phyloP scores from a whole-genome alignment of 192 early-diverging fungal species.

The Spinellus fusiger region DNA sequence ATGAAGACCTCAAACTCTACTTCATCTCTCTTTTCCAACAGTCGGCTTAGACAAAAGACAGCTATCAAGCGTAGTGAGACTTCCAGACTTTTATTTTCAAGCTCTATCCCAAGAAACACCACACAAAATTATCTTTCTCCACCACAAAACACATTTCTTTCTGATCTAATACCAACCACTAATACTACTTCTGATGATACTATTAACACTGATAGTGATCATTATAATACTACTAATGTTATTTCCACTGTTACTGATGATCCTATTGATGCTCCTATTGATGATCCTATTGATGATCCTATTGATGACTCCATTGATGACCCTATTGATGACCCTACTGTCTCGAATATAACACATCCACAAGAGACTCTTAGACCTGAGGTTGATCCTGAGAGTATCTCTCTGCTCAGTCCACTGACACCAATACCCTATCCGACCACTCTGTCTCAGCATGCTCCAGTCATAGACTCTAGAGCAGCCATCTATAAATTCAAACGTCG shows the following conservation, averaged over 20 bases:
- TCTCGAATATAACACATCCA: not conserved
- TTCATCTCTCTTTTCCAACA: slow-evolving; percentile 7
- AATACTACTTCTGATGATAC: no score
- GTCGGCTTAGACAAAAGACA: slow-evolving; percentile 9
- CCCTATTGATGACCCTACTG: not conserved
- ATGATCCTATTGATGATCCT: not conserved
- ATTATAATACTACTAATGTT: no score
- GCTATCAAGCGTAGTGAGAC: slow-evolving; percentile 17
- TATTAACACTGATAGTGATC: no score
- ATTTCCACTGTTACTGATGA: not conserved
- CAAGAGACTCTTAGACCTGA: no score
- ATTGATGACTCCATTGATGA: not conserved
- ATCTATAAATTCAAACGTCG: slow-evolving; percentile 18
- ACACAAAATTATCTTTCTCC: not conserved
- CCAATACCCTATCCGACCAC: no score
- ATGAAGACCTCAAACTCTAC: slow-evolving; percentile 5
- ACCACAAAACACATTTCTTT: no score
- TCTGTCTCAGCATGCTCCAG: not conserved
- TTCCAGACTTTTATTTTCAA: not conserved
- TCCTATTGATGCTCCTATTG: not conserved
- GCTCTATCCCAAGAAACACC: not conserved
- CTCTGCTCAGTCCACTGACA: no score
- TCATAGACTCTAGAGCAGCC: slow-evolving; percentile 15
- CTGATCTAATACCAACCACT: no score
- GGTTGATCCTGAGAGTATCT: no score